These are phyloP conservation scores for Phytophthora colocasiae DNA, from an alignment of 352 stramenopile species.

Conservation along the genomic window DNA sequence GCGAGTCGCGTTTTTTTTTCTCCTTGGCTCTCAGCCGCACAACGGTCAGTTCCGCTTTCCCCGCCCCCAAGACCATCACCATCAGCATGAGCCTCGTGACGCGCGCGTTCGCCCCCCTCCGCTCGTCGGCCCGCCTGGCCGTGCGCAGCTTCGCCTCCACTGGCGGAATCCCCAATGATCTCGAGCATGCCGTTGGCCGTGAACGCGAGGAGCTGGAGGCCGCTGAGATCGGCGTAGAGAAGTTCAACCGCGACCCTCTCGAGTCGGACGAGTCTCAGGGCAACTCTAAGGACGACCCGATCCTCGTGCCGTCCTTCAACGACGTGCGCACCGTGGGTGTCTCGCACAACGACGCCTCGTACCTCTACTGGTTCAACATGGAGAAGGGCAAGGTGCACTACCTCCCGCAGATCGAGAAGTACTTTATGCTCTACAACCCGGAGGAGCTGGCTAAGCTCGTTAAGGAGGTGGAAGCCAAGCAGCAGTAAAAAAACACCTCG, in stretches of 20 bases:
- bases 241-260: slow-evolving; percentile 88
- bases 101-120: slow-evolving; percentile 61
- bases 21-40: background rate
- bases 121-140: slow-evolving; percentile 44
- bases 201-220: slow-evolving; percentile 80
- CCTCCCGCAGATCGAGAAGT: slow-evolving; percentile 89
- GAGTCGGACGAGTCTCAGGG: slow-evolving; percentile 87
- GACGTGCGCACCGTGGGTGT: slow-evolving; percentile 75
- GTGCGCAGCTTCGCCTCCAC: slow-evolving; percentile 64
- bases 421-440: slow-evolving; percentile 92
- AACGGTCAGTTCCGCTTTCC: slow-evolving; percentile 34
- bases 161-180: slow-evolving; percentile 72
- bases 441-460: slow-evolving; percentile 82
- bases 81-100: slow-evolving; percentile 57
- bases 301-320: slow-evolving; percentile 87
- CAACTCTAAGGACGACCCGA: slow-evolving; percentile 91
- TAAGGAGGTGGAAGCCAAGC: slow-evolving; percentile 87
- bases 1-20: slow-evolving; percentile 20
- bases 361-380: slow-evolving; percentile 90
- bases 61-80: slow-evolving; percentile 5
- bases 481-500: slow-evolving; percentile 50
- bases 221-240: slow-evolving; percentile 65
- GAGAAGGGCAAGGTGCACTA: slow-evolving; percentile 90
- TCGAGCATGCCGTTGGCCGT: slow-evolving; percentile 83
- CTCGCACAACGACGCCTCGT: slow-evolving; percentile 90